phyloP scores from a whole-genome alignment of 2,329 filamentous ascomycete genomes.

The Arthroderma sp. region DNA sequence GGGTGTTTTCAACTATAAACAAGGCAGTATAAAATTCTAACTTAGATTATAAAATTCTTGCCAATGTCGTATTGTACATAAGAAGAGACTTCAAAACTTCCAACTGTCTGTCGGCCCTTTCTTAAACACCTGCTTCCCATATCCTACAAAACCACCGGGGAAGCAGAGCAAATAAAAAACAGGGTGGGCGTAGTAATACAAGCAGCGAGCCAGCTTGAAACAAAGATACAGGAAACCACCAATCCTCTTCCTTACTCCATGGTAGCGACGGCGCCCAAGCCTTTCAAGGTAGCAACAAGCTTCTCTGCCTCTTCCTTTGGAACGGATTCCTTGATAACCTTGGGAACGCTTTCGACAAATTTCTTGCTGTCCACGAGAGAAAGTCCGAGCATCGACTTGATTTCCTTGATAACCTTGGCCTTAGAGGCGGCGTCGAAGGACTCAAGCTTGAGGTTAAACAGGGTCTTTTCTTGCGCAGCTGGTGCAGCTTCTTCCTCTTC shows the following conservation, averaged over 20 bases:
- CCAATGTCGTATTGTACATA: slow-evolving; percentile 4
- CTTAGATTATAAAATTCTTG: neutral
- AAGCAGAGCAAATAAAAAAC: slow-evolving; percentile 1
- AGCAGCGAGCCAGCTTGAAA: slow-evolving; percentile 3
- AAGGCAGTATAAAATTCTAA: neutral
- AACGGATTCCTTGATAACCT: slow-evolving; percentile 97
- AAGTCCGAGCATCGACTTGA: slow-evolving; percentile 90
- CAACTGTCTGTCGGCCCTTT: neutral
- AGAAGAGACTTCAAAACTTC: slow-evolving; percentile 3
- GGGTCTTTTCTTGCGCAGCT: slow-evolving; percentile 80
- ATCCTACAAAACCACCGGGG: neutral
- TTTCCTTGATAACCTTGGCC: slow-evolving; percentile 99
- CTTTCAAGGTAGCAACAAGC: slow-evolving; percentile 92
- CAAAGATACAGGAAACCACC: slow-evolving; percentile 1
- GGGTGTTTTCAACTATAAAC: neutral
- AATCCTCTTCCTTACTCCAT: slow-evolving; percentile 59
- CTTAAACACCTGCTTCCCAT: slow-evolving; percentile 4
- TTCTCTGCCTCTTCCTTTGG: slow-evolving; percentile 99
- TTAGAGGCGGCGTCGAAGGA: slow-evolving; percentile 80
- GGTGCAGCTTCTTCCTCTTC: slow-evolving; percentile 82
- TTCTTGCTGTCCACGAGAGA: slow-evolving; percentile 99
- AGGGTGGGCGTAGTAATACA: slow-evolving; percentile 1
- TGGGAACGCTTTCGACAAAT: slow-evolving; percentile 96
- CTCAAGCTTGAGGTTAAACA: slow-evolving; percentile 92
- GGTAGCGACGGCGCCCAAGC: slow-evolving; percentile 69